Percentiles rank a stretch among this genome's conserved stretches.
These are phyloP conservation scores for Viola odorata DNA, from an alignment of 345 rosid genomes.

Conservation along the genomic window DNA sequence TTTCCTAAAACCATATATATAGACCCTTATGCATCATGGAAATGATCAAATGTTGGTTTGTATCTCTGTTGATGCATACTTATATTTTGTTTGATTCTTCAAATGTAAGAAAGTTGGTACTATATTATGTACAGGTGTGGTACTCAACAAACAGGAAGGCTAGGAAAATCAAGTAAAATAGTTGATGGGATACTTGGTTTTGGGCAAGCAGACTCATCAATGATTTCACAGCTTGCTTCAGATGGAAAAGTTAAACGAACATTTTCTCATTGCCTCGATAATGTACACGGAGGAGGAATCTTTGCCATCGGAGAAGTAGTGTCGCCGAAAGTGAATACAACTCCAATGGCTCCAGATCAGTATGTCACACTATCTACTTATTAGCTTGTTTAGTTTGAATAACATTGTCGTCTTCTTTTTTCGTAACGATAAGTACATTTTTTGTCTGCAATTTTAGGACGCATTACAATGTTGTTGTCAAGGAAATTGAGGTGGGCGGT, in stretches of 20 bases:
- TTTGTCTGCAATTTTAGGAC: constrained; percentile 38
- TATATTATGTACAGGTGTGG: constrained; percentile 87
- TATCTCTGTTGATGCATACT: too few species aligned
- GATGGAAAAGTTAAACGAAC: constrained; percentile 53
- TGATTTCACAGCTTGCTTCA: constrained; percentile 76
- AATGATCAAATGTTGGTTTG: too few species aligned
- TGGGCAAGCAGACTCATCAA: constrained; percentile 77
- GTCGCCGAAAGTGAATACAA: constrained; percentile 58
- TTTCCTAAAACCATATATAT: too few species aligned
- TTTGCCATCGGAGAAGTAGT: constrained; percentile 71
- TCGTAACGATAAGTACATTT: constrained; percentile 13
- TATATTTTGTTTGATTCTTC: too few species aligned
- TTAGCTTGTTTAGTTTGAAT: background rate
- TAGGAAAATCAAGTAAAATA: constrained; percentile 49
- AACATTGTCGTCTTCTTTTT: constrained; percentile 9
- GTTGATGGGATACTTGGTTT: constrained; percentile 89
- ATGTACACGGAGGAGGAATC: constrained; percentile 70
- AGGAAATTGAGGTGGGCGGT: constrained; percentile 64
- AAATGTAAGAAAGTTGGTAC: too few species aligned
- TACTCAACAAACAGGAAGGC: constrained; percentile 62
- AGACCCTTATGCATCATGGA: too few species aligned
- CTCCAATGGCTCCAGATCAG: constrained; percentile 72
- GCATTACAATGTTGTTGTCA: constrained; percentile 78
- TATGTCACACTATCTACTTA: constrained; percentile 33
- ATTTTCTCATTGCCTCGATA: constrained; percentile 85